Evolutionary conservation across 139 green algal genomes (phyloP).

Genomic region (Choricystis sp.): DNA sequence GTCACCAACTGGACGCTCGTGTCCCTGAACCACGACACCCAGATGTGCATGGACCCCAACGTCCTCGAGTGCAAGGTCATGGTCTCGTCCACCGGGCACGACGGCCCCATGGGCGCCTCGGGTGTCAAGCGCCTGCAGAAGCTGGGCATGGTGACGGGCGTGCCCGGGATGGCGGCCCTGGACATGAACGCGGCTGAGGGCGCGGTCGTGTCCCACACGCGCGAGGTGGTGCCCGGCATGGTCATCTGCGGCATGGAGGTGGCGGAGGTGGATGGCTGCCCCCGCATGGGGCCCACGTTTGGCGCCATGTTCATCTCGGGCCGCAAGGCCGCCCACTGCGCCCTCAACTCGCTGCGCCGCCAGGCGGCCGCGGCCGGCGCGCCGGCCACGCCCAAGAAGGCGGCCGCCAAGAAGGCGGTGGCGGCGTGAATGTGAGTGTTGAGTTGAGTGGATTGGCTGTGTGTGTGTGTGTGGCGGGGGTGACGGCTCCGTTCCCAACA

Average conservation of each 20-base stretch:
- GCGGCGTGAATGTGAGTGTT: neutral
- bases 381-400: too few relatives aligned
- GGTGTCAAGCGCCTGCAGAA: constrained; percentile 74
- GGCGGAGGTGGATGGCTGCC: constrained; percentile 49
- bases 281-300: constrained; percentile 92
- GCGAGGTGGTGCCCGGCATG: constrained; percentile 87
- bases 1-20: constrained; percentile 98
- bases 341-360: constrained; percentile 49
- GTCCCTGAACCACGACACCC: constrained; percentile 88
- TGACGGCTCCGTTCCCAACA: too few relatives aligned
- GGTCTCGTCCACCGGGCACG: constrained; percentile 79
- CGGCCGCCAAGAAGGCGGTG: neutral
- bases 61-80: constrained; percentile 80
- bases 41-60: constrained; percentile 95
- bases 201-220: constrained; percentile 64
- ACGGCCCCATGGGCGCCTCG: constrained; percentile 85
- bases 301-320: constrained; percentile 89
- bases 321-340: constrained; percentile 79
- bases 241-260: constrained; percentile 92
- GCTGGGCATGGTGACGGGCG: constrained; percentile 67
- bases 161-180: constrained; percentile 83
- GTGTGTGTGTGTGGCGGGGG: neutral
- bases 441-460: too few relatives aligned
- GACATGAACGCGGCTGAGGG: constrained; percentile 93
- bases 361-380: neutral